These are phyloP conservation scores for Strobilomyces dryophilus DNA, from an alignment of 768 basidiomycete genomes.

Conservation along the genomic window DNA sequence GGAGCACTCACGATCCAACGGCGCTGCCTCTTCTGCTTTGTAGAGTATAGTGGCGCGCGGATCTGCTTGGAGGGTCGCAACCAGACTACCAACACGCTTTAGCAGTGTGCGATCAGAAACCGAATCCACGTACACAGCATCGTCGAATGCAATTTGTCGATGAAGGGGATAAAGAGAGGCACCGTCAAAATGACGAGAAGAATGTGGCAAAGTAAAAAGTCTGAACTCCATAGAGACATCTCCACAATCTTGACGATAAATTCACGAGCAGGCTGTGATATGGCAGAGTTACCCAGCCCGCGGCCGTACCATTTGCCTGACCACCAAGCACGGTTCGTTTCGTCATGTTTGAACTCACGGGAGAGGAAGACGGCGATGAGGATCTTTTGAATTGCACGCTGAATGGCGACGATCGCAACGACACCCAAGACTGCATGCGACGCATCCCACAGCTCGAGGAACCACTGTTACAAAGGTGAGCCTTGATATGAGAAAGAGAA, in stretches of 20 bases:
- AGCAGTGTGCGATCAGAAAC: not conserved
- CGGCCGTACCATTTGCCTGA: conserved; percentile 97
- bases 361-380: conserved; percentile 92
- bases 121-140: conserved; percentile 69
- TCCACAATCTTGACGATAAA: conserved; percentile 98
- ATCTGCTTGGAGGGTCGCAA: conserved; percentile 93
- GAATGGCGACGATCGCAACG: conserved; percentile 84
- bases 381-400: conserved; percentile 91
- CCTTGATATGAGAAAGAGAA: conserved; percentile 30
- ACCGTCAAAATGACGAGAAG: conserved; percentile 85
- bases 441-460: conserved; percentile 94
- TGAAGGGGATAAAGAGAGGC: conserved; percentile 79
- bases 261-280: conserved; percentile 95
- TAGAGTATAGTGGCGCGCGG: conserved; percentile 87
- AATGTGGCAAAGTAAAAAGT: conserved; percentile 84
- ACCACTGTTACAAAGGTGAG: conserved; percentile 58
- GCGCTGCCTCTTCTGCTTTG: conserved; percentile 88
- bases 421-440: conserved; percentile 94
- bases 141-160: conserved; percentile 87
- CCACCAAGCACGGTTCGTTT: conserved; percentile 99
- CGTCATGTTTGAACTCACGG: conserved; percentile 97
- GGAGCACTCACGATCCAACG: conserved; percentile 75
- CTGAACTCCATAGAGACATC: conserved; percentile 94
- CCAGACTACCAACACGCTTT: conserved; percentile 62
- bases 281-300: conserved; percentile 84